Base-by-base conservation (phyloP, 495 filamentous ascomycete genomes). In the Gamarada debralockiae region DNA sequence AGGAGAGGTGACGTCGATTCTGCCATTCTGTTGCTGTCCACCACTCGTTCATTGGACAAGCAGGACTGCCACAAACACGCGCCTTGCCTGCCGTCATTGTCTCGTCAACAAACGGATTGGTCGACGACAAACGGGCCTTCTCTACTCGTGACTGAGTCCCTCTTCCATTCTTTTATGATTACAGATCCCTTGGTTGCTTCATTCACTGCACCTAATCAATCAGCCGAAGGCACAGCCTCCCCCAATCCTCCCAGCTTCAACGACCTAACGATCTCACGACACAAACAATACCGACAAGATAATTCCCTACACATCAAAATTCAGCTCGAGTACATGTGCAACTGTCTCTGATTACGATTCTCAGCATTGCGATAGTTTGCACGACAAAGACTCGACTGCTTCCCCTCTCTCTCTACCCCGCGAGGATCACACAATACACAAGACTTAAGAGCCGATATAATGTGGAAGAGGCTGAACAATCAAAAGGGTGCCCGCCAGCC, bases 381-480 rank as follows among this genome's bases (percentile, higher is more conserved):
- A 10, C 6, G 1, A 44, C n/a, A 14, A 18, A 44, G n/a, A 2
- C 23, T 10, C 12, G 15, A 23, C 15, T 14, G 21, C 20, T 49
- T 34, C 13, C 15, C 45, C 36, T 31, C 10, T 23, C 29, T 13
- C 13, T 13, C 29, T 43, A 34, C 57, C 50, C 36, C 18, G 53
- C 31, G 48, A 40, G 37, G 34, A 53, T 56, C 58, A 54, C 23
- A 57, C 58, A 42, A 36, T 36, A n/a, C 14, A 46, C 48, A 46
- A 13, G 36, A 39, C n/a, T 45, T 14, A 43, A 8, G 38, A 51
- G 25, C 29, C 31, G 31, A 29, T 57, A 53, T 37, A 43, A 63
- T 63, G 60, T 63, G 60, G 60, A 63, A 63, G 41, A 53, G 54
- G 38, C 27, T 63, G 21, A 58, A 57, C 20, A 58, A 60, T 29